Evolutionary conservation across 129 eudicot genomes (phyloP).

Genomic region (Smallanthus sonchifolius): DNA sequence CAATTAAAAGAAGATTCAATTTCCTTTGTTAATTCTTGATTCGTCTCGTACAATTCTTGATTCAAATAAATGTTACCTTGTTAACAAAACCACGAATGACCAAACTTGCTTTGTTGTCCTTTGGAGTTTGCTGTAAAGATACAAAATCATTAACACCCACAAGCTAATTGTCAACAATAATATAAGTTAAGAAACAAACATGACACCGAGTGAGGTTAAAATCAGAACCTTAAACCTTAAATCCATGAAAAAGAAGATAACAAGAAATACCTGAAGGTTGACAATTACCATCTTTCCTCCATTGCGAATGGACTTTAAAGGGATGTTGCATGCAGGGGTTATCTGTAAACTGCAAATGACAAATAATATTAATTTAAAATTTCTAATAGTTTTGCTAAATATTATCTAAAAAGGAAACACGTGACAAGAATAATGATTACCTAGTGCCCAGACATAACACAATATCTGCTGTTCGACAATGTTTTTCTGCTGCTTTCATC

Average conservation of each 20-base stretch:
- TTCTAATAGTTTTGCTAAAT: not conserved
- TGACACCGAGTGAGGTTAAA: not conserved
- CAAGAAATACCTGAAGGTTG: constrained; percentile 65
- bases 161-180: constrained; percentile 6
- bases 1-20: not conserved
- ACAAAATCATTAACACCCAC: constrained; percentile 11
- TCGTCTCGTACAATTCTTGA: not conserved
- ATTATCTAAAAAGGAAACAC: not conserved
- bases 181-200: not conserved
- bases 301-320: constrained; percentile 50
- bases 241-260: not conserved
- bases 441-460: constrained; percentile 70
- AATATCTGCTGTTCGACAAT: constrained; percentile 55
- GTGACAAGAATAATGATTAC: constrained; percentile 20
- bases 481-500: constrained; percentile 56
- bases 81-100: constrained; percentile 70
- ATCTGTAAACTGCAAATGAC: constrained; percentile 66
- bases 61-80: constrained; percentile 45
- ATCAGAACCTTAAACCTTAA: not conserved
- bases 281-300: constrained; percentile 73
- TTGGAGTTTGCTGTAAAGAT: constrained; percentile 59
- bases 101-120: constrained; percentile 67
- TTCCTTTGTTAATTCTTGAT: not conserved
- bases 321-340: constrained; percentile 82
- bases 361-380: not conserved